phyloP scores from a whole-genome alignment of 2,329 filamentous ascomycete genomes.

The Colletotrichum aenigma region DNA sequence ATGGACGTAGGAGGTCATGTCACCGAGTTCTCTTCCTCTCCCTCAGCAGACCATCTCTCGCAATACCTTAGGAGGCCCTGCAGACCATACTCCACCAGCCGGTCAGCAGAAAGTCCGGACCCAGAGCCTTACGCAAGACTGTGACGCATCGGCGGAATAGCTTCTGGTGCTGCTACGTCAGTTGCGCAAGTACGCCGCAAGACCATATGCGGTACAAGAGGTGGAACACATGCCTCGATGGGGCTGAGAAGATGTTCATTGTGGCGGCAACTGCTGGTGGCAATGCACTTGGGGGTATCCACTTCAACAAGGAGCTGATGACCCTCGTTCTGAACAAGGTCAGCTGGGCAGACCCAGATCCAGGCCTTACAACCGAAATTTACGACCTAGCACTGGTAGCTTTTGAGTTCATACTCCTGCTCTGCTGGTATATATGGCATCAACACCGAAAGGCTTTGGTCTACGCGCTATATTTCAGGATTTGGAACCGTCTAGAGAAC shows the following conservation, averaged over 20 bases:
- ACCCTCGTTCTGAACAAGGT: not conserved
- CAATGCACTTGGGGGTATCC: not conserved
- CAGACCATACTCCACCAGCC: not conserved
- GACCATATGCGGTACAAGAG: not conserved
- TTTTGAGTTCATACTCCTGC: rapidly evolving
- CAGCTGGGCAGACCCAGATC: not conserved
- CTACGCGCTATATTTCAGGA: not conserved
- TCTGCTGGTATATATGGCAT: not conserved
- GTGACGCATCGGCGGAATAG: not conserved
- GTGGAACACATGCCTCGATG: not conserved
- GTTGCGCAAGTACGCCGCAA: not conserved
- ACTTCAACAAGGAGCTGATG: not conserved
- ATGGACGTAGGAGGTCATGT: not conserved
- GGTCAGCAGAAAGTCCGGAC: not conserved
- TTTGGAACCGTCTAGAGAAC: not conserved
- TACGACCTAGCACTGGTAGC: not conserved
- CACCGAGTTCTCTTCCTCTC: not conserved
- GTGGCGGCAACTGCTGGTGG: not conserved
- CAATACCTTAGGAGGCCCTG: not conserved
- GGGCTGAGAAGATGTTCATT: not conserved
- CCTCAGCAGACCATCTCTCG: not conserved
- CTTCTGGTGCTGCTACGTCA: not conserved
- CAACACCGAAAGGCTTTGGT: not conserved
- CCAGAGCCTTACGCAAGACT: not conserved
- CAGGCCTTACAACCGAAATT: not conserved